A percentile compares a stretch with the other conserved stretches of the same genome.
These are phyloP conservation scores for Trichoderma harzianum DNA, from an alignment of 2,329 filamentous ascomycete species.

Conservation along the genomic window DNA sequence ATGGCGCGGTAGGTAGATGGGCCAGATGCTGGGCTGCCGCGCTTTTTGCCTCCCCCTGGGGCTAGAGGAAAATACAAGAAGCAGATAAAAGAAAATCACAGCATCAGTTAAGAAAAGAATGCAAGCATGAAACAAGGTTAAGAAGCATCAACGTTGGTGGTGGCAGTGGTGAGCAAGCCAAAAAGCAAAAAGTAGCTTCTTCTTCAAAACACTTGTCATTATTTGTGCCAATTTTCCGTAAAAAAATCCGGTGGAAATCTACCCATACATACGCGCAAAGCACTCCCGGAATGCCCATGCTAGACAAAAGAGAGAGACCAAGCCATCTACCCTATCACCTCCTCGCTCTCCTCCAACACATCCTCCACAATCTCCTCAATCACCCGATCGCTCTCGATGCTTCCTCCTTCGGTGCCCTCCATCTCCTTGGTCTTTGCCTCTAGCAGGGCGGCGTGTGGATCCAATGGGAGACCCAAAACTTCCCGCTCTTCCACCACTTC, in stretches of 20 bases:
- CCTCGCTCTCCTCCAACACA: slow-evolving; percentile 81
- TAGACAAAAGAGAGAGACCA: slow-evolving; percentile 25
- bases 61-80: neutral
- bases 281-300: slow-evolving; percentile 24
- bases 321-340: slow-evolving; percentile 50
- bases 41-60: neutral
- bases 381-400: slow-evolving; percentile 67
- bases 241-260: slow-evolving; percentile 22
- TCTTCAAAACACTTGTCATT: slow-evolving; percentile 26
- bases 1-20: neutral
- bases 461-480: slow-evolving; percentile 61
- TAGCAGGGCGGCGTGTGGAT: slow-evolving; percentile 60
- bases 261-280: slow-evolving; percentile 17
- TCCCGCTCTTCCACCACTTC: slow-evolving; percentile 71
- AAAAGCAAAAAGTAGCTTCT: neutral
- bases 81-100: neutral
- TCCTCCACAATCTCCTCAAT: slow-evolving; percentile 90
- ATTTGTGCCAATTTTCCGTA: slow-evolving; percentile 32
- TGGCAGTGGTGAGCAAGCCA: neutral
- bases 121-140: neutral
- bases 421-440: slow-evolving; percentile 53
- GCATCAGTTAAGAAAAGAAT: neutral
- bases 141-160: neutral
- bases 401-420: slow-evolving; percentile 39
- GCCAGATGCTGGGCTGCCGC: neutral